Evolutionary conservation across 306 rosid species (phyloP).

Genomic region (Vigna reflexopilosa): DNA sequence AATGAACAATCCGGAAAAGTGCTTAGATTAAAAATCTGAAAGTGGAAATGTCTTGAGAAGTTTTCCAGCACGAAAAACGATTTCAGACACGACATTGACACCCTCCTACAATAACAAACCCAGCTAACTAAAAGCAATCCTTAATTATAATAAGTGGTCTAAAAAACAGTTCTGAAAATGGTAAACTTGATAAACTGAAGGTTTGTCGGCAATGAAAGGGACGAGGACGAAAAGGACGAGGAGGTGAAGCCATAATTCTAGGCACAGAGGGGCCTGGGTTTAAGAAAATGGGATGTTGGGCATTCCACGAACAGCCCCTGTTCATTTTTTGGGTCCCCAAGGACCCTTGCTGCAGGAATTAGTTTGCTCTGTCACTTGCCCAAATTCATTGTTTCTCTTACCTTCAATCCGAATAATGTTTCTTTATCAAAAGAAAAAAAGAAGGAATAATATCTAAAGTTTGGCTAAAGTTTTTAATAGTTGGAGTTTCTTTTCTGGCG

Average conservation of each 20-base stretch:
- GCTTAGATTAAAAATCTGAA: too few relatives aligned
- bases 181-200: background rate
- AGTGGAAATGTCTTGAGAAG: too few relatives aligned
- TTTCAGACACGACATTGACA: too few relatives aligned
- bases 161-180: background rate
- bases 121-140: background rate
- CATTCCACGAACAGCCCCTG: slow-evolving; percentile 51
- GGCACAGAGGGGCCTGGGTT: slow-evolving; percentile 56
- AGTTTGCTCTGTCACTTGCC: slow-evolving; percentile 33
- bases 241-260: slow-evolving; percentile 67
- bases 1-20: too few relatives aligned
- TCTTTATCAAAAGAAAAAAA: background rate
- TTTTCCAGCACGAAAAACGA: too few relatives aligned
- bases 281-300: slow-evolving; percentile 79
- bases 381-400: slow-evolving; percentile 26
- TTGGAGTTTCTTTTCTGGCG: slow-evolving; percentile 12
- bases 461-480: background rate
- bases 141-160: background rate
- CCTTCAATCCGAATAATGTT: background rate
- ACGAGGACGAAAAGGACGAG: slow-evolving; percentile 46
- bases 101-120: too few relatives aligned
- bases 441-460: too few relatives aligned
- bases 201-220: slow-evolving; percentile 50
- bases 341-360: background rate
- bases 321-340: slow-evolving; percentile 41